Evolutionary conservation across 73 alveolate genomes (phyloP).

Genomic region (Paramecium primaurelia): DNA sequence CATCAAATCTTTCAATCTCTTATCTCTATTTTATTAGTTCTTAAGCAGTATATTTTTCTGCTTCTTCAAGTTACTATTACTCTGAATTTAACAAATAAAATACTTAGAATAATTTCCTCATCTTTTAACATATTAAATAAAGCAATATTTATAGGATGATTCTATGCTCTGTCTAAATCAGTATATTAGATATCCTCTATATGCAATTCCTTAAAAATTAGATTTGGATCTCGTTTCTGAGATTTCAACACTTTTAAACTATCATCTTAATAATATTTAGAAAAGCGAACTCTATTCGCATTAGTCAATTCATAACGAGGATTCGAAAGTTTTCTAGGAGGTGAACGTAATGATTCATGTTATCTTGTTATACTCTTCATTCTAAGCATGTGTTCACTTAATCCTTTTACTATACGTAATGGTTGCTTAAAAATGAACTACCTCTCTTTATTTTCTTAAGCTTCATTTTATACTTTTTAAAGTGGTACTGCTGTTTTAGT

Average conservation of each 20-base stretch:
- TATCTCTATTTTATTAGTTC: neutral
- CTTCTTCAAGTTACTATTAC: neutral
- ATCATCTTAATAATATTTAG: conserved; percentile 1
- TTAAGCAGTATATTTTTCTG: conserved; percentile 8
- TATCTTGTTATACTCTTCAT: neutral
- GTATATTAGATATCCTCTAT: neutral
- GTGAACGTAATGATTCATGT: neutral
- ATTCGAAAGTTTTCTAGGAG: neutral
- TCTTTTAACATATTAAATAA: neutral
- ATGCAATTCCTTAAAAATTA: neutral
- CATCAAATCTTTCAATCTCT: neutral
- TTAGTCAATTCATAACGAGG: neutral
- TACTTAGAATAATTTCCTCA: neutral
- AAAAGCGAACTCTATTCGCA: neutral
- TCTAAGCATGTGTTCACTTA: conserved; percentile 14
- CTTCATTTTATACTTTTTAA: neutral
- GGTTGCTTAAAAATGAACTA: neutral
- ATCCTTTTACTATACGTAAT: neutral
- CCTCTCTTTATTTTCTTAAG: neutral
- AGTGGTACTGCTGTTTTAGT: neutral
- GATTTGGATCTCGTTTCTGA: neutral
- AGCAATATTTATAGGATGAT: conserved; percentile 4
- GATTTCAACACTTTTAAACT: neutral
- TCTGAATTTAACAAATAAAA: neutral
- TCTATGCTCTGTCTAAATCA: neutral